These are phyloP conservation scores for Helicocarpus griseus DNA, from an alignment of 2,329 filamentous ascomycete species.

Conservation along the genomic window DNA sequence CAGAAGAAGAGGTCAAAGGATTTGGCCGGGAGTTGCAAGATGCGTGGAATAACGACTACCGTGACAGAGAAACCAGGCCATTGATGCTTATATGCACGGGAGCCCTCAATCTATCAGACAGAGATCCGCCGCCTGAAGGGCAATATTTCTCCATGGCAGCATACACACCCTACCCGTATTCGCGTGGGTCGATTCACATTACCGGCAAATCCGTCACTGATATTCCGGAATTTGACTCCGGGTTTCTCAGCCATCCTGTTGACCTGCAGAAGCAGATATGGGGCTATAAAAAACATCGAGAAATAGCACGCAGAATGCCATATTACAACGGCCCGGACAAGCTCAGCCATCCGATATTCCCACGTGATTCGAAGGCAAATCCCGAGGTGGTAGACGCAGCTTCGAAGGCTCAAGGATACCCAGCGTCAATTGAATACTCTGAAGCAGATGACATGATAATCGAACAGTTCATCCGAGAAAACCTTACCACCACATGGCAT, in stretches of 20 bases:
- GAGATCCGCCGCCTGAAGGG: constrained; percentile 23
- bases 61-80: constrained; percentile 2
- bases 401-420: constrained; percentile 16
- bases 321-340: constrained; percentile 39
- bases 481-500: constrained; percentile 36
- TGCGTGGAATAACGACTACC: constrained; percentile 2
- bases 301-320: constrained; percentile 48
- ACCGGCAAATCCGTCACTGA: constrained; percentile 29
- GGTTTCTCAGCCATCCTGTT: constrained; percentile 46
- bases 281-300: constrained; percentile 57
- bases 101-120: constrained; percentile 19
- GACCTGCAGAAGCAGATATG: constrained; percentile 52
- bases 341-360: constrained; percentile 28
- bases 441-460: constrained; percentile 41
- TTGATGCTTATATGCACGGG: constrained; percentile 9
- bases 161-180: constrained; percentile 53
- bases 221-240: constrained; percentile 47
- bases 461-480: constrained; percentile 32
- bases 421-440: constrained; percentile 38
- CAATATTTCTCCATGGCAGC: constrained; percentile 46
- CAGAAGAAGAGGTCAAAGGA: constrained; percentile 36
- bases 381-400: constrained; percentile 14
- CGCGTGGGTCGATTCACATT: constrained; percentile 53
- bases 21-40: neutral
- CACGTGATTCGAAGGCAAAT: constrained; percentile 37